Percentiles rank a stretch among this genome's conserved stretches.
phyloP scores from a whole-genome alignment of 306 rosid species.

The Casuarina cunninghamiana region DNA sequence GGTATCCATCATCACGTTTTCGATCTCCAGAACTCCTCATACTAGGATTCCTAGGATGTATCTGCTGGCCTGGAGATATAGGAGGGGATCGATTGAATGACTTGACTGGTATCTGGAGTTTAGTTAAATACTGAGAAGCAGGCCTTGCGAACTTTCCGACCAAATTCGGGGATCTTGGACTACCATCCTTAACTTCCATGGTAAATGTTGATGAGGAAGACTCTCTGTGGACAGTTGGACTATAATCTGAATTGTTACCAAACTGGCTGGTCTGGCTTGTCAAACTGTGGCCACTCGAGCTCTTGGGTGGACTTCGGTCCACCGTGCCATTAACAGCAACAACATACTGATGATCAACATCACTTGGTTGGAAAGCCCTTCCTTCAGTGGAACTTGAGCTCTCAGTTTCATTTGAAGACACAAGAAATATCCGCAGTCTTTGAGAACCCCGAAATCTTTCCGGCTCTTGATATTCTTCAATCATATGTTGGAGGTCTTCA shows the following conservation, averaged over 20 bases:
- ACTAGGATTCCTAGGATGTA: constrained; percentile 47
- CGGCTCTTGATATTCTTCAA: constrained; percentile 83
- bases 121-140: constrained; percentile 45
- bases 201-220: constrained; percentile 45
- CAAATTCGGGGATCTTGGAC: constrained; percentile 43
- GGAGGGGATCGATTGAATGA: constrained; percentile 50
- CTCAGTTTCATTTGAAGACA: constrained; percentile 69
- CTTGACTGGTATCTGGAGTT: constrained; percentile 46
- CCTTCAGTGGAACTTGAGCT: constrained; percentile 59
- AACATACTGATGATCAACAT: constrained; percentile 66
- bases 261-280: constrained; percentile 57
- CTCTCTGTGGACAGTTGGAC: constrained; percentile 53
- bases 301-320: constrained; percentile 56
- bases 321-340: constrained; percentile 77
- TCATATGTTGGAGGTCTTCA: constrained; percentile 92
- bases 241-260: constrained; percentile 58
- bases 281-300: constrained; percentile 55
- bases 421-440: constrained; percentile 75
- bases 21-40: constrained; percentile 36
- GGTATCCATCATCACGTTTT: constrained; percentile 38
- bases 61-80: constrained; percentile 44
- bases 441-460: constrained; percentile 78
- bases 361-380: constrained; percentile 49
- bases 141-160: constrained; percentile 41
- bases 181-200: constrained; percentile 50